Conservation (phyloP, 78 protist genomes). For the Pigoraptor vietnamica region DNA sequence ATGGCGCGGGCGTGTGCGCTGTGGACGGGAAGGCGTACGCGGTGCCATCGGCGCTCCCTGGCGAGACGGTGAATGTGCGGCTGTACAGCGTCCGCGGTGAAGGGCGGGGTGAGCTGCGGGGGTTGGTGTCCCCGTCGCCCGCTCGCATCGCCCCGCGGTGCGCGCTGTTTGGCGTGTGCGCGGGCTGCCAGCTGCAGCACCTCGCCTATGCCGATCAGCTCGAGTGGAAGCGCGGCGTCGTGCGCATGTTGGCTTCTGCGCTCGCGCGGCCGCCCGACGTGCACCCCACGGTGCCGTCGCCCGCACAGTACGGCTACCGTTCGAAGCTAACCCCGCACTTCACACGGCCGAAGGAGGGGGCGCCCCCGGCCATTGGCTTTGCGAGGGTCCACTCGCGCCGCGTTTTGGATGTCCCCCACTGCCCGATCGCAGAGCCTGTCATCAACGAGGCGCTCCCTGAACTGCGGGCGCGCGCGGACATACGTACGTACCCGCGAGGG, state of each 20-base stretch:
- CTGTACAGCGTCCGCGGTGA: not conserved
- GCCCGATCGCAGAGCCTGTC: not conserved
- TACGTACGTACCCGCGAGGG: not conserved
- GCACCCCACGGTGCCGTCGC: not conserved
- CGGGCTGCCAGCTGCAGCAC: not conserved
- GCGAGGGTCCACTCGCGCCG: not conserved
- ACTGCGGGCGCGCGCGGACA: not conserved
- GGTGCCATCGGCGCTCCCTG: not conserved
- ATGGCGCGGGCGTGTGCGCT: too few relatives aligned
- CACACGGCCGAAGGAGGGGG: not conserved
- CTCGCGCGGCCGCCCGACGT: not conserved
- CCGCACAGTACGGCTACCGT: not conserved
- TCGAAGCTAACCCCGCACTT: not conserved
- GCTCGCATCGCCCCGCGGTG: not conserved
- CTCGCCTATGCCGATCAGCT: not conserved
- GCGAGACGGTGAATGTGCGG: not conserved
- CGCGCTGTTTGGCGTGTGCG: not conserved
- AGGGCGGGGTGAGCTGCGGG: not conserved
- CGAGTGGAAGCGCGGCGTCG: not conserved
- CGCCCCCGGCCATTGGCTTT: not conserved
- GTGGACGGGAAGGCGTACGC: too few relatives aligned
- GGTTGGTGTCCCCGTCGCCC: not conserved
- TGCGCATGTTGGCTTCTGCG: not conserved
- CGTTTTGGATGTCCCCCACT: not conserved
- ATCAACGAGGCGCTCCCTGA: not conserved